Evolutionary conservation across 192 early-diverging fungal genomes (phyloP).

Genomic region (Phycomyces nitens): DNA sequence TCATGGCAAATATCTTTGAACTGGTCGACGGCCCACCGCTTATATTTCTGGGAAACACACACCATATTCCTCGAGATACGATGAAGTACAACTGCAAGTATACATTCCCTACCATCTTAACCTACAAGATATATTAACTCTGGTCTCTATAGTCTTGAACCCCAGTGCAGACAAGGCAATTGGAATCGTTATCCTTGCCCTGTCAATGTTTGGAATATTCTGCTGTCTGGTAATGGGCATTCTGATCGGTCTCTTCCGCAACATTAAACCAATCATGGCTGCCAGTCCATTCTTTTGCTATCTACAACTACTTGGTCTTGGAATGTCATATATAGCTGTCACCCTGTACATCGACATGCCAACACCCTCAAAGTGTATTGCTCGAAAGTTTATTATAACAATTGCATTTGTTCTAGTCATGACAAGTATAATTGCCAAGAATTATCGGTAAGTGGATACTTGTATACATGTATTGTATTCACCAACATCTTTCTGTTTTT

Average conservation of each 20-base stretch:
- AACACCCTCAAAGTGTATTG: conserved; percentile 23
- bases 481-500: neutral
- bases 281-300: conserved; percentile 47
- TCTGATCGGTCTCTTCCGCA: conserved; percentile 34
- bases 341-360: conserved; percentile 35
- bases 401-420: conserved; percentile 41
- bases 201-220: conserved; percentile 30
- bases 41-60: conserved; percentile 37
- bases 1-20: conserved; percentile 33
- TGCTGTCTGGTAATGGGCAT: conserved; percentile 30
- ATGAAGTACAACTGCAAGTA: neutral
- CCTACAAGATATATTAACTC: no score
- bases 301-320: conserved; percentile 40
- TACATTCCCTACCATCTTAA: no score
- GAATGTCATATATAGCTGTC: conserved; percentile 26
- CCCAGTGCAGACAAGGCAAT: conserved; percentile 19
- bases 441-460: conserved; percentile 30
- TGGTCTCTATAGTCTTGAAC: conserved; percentile 23
- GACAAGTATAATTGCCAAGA: conserved; percentile 49
- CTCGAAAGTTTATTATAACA: conserved; percentile 32
- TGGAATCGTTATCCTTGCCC: conserved; percentile 28
- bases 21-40: conserved; percentile 20
- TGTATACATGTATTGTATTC: neutral
- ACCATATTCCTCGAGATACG: conserved; percentile 29
- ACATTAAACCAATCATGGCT: conserved; percentile 39